Base-by-base conservation (phyloP, 176 grass and related monocot genomes). In the Aegilops speltoides region DNA sequence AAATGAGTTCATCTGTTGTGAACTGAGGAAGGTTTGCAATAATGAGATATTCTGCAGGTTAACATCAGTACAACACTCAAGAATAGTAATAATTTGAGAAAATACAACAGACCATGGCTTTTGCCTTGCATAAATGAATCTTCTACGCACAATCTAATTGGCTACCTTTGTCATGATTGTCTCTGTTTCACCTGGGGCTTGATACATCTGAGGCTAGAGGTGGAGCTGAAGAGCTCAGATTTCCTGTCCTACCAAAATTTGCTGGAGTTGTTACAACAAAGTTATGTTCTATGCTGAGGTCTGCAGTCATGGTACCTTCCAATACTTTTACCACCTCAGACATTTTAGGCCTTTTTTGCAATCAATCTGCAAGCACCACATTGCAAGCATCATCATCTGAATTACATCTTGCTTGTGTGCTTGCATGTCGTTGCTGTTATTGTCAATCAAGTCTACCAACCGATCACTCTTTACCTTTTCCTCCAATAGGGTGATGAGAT, bases 331-430 rank as follows among this genome's bases (percentile, higher is more conserved):
- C 68, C 0, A 92, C 93, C 22, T 81, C 83, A 1, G 85, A 88
- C 93, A 94, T 94, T 41, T 65, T 78, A 83, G 93, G 89, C 67
- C 89, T 87, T 77, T 28, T 73, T 37, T 86, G 33, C 40, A 65
- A 63, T 91, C 86, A 19, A 50, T 64, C 57, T 94, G 86, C 41
- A 94, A 73, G 31, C 92, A 94, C 92, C 92, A 94, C 50, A 91
- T 88, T 17, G 86, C 79, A 8, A 91, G 85, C 10, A 66, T 26
- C 46, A 93, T 87, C 70, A 90, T 74, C 8, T 45, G 37, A 2
- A 73, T 73, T 45, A 22, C 70, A 25, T 73, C 70, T 25, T 45
- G 11, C 70, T 25, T 45, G 37, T 73, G 70, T 73, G 37, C 37
- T 73, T 73, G 70, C 70, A 73, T 73, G n/a, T 73, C 12, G 1